Conservation (phyloP, 1,284 basidiomycete genomes). For the Apiotrichum domesticum region DNA sequence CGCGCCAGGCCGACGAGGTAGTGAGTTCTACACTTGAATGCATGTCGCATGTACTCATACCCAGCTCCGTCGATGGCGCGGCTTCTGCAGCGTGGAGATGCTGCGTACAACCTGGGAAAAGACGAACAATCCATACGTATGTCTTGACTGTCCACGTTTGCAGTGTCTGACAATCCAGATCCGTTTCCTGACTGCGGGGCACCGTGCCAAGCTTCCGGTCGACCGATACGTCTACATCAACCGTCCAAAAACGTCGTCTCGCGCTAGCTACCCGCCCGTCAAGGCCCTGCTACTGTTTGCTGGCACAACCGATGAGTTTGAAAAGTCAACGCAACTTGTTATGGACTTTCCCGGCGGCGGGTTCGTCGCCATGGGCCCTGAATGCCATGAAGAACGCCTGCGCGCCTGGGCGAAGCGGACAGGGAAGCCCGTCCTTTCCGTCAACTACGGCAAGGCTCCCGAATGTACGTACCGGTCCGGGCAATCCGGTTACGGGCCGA, state of each 20-base stretch:
- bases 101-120: constrained; percentile 94
- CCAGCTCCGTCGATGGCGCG: constrained; percentile 81
- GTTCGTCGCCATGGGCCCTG: constrained; percentile 90
- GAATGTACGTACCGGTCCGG: constrained; percentile 61
- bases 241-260: constrained; percentile 67
- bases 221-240: constrained; percentile 72
- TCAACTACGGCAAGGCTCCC: constrained; percentile 95
- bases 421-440: constrained; percentile 70
- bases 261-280: constrained; percentile 64
- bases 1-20: constrained; percentile 90
- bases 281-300: constrained; percentile 79
- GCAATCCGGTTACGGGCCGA: neutral
- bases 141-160: constrained; percentile 20
- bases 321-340: constrained; percentile 67
- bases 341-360: constrained; percentile 93
- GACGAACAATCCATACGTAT: constrained; percentile 82
- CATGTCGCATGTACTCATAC: neutral
- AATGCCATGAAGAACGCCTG: constrained; percentile 93
- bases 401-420: constrained; percentile 76
- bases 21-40: constrained; percentile 47
- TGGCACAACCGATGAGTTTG: constrained; percentile 62
- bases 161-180: constrained; percentile 51
- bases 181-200: constrained; percentile 58
- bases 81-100: constrained; percentile 93
- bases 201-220: constrained; percentile 58